Base-by-base conservation (phyloP, 495 filamentous ascomycete species). In the Talaromyces ruber region DNA sequence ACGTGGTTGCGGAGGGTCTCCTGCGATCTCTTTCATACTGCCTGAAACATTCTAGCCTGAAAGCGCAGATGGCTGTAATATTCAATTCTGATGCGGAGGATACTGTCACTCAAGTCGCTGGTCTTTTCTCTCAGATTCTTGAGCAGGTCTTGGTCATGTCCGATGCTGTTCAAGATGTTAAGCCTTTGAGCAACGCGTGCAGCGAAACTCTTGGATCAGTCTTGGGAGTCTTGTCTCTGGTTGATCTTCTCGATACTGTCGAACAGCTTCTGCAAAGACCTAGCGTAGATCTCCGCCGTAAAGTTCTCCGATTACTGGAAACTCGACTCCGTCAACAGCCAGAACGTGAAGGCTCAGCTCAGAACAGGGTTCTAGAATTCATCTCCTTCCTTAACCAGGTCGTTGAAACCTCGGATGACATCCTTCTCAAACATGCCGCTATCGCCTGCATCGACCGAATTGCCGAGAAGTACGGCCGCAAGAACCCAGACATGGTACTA, bases 401-500 rank as follows among this genome's bases (percentile, higher is more conserved):
- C 26, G 81, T 98, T 43, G 77, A 87, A 53, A 82, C 87, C 11
- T 87, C 88, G 24, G 76, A 83, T 22, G 82, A 93, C 66, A 80
- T 84, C 45, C 78, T 84, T 37, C 84, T 94, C 67, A 93, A 91
- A 72, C 88, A 88, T 65, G 88, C 87, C 28, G 89, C 92, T 5
- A 81, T 98, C 45, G 81, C 83, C 43, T 98, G 94, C 67, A 88
- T 97, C 55, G 91, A 97, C 74, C 86, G 87, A 66, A 93, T 98
- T 58, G 83, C 89, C 8, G 91, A 95, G 73, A 90, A 90, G 69
- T 97, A 95, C 69, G 94, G 94, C 59, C 93, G 93, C 73, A 91
- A 88, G 67, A 89, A 93, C 66, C 77, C 85, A 1, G 84, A 84
- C 62, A 86, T 86, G 58, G 79, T 88, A 25, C 73, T 81, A 25